Evolutionary conservation across 2,329 filamentous ascomycete genomes (phyloP).

Genomic region (Nigrospora sphaerica): DNA sequence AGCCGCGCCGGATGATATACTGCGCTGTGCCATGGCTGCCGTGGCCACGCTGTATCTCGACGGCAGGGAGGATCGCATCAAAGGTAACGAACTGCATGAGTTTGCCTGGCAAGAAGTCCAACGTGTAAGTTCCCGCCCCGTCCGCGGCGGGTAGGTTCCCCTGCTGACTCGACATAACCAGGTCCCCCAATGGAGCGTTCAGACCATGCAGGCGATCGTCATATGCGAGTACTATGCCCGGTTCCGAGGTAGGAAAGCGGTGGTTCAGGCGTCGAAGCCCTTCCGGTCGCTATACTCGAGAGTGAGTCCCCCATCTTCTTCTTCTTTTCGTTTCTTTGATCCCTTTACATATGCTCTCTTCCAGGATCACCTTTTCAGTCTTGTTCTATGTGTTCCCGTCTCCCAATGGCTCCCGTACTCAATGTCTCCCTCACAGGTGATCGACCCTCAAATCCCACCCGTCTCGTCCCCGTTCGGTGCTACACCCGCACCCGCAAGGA

Average conservation of each 20-base stretch:
- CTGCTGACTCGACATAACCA: constrained; percentile 13
- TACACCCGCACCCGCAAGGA: constrained; percentile 4
- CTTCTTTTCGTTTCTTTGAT: constrained; percentile 21
- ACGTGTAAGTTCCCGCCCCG: constrained; percentile 32
- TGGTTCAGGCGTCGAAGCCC: constrained; percentile 37
- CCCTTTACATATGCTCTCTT: constrained; percentile 21
- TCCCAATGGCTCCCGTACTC: constrained; percentile 23
- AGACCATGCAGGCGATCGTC: constrained; percentile 45
- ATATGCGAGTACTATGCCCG: constrained; percentile 49
- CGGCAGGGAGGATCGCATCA: constrained; percentile 40
- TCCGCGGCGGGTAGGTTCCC: not conserved
- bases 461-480: constrained; percentile 9
- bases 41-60: constrained; percentile 44
- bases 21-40: constrained; percentile 51
- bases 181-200: constrained; percentile 41
- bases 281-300: constrained; percentile 46
- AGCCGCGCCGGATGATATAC: constrained; percentile 32
- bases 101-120: constrained; percentile 43
- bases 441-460: constrained; percentile 21
- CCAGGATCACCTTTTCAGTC: constrained; percentile 25
- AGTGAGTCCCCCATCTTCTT: constrained; percentile 37
- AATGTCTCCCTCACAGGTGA: constrained; percentile 31
- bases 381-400: constrained; percentile 21
- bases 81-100: constrained; percentile 42
- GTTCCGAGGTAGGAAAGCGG: constrained; percentile 44